Conservation (phyloP, 2,329 filamentous ascomycete species). For the Byssothecium circinans region DNA sequence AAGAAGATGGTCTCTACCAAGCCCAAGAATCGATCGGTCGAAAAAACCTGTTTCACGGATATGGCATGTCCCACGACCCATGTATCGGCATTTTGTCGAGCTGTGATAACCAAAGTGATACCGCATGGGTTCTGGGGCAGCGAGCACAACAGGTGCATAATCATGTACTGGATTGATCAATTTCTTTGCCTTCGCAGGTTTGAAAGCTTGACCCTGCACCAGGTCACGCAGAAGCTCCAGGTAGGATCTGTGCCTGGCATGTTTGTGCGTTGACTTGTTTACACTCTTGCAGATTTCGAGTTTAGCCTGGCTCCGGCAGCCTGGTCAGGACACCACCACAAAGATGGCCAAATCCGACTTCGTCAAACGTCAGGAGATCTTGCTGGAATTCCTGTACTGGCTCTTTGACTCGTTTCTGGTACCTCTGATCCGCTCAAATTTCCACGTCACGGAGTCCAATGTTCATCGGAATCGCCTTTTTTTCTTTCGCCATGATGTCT, state of each 20-base stretch:
- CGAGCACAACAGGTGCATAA: slow-evolving; percentile 62
- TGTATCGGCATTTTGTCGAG: slow-evolving; percentile 86
- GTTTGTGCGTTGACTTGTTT: slow-evolving; percentile 12
- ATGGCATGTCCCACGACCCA: slow-evolving; percentile 67
- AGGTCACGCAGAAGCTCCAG: slow-evolving; percentile 74
- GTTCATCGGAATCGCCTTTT: slow-evolving; percentile 78
- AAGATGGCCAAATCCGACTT: slow-evolving; percentile 73
- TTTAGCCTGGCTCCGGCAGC: slow-evolving; percentile 72
- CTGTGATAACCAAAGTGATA: slow-evolving; percentile 71
- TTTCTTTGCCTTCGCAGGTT: slow-evolving; percentile 80
- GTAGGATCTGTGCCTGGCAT: slow-evolving; percentile 46
- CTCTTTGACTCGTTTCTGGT: slow-evolving; percentile 89
- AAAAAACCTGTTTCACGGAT: slow-evolving; percentile 56
- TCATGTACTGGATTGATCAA: slow-evolving; percentile 71
- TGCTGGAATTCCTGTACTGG: slow-evolving; percentile 87
- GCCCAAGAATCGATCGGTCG: slow-evolving; percentile 12
- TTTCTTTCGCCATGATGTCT: slow-evolving; percentile 93
- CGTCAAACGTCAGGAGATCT: slow-evolving; percentile 74
- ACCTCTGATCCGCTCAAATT: slow-evolving; percentile 81
- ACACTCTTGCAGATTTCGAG: slow-evolving; percentile 58
- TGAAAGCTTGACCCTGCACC: slow-evolving; percentile 78
- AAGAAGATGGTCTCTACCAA: slow-evolving; percentile 4
- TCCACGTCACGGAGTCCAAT: slow-evolving; percentile 92
- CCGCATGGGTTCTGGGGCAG: slow-evolving; percentile 75
- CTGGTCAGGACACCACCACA: slow-evolving; percentile 41